These are phyloP conservation scores for Cystobasidium slooffiae DNA, from an alignment of 1,284 basidiomycete species.

Conservation along the genomic window DNA sequence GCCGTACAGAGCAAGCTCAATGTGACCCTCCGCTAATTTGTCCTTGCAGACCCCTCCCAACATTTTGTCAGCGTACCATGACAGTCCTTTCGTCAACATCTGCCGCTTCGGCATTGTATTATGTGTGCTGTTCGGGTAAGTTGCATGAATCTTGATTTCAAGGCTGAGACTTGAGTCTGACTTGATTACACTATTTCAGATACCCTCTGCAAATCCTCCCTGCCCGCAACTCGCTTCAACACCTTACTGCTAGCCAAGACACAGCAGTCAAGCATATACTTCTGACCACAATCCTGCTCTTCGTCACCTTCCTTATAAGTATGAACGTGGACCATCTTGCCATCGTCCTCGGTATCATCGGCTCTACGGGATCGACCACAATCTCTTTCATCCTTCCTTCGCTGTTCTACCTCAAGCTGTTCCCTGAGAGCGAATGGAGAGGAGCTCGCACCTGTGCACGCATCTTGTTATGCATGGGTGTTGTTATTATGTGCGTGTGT, in stretches of 20 bases:
- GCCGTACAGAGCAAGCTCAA: constrained; percentile 58
- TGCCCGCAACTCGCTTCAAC: constrained; percentile 88
- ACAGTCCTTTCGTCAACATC: constrained; percentile 88
- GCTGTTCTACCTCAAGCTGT: constrained; percentile 67
- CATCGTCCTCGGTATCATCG: constrained; percentile 86
- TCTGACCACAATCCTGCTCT: constrained; percentile 74
- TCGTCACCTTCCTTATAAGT: constrained; percentile 69
- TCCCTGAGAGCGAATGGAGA: constrained; percentile 54
- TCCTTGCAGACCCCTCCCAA: constrained; percentile 60
- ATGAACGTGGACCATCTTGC: constrained; percentile 81
- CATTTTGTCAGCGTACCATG: constrained; percentile 84
- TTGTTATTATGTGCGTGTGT: constrained; percentile 40
- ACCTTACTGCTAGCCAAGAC: constrained; percentile 67
- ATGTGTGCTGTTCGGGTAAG: constrained; percentile 76
- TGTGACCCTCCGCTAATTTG: not conserved
- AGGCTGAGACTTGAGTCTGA: not conserved
- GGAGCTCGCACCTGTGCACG: constrained; percentile 32
- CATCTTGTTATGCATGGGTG: constrained; percentile 26
- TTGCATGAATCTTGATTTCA: not conserved
- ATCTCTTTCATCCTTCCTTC: constrained; percentile 97
- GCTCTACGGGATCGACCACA: constrained; percentile 91
- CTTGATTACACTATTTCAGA: constrained; percentile 21
- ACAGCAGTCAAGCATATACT: constrained; percentile 70
- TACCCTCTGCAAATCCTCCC: constrained; percentile 94
- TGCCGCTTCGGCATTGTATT: constrained; percentile 92